A percentile compares a stretch with the other conserved stretches of the same genome.
These are phyloP conservation scores for Spiraea crenata DNA, from an alignment of 331 rosid species.

Conservation along the genomic window DNA sequence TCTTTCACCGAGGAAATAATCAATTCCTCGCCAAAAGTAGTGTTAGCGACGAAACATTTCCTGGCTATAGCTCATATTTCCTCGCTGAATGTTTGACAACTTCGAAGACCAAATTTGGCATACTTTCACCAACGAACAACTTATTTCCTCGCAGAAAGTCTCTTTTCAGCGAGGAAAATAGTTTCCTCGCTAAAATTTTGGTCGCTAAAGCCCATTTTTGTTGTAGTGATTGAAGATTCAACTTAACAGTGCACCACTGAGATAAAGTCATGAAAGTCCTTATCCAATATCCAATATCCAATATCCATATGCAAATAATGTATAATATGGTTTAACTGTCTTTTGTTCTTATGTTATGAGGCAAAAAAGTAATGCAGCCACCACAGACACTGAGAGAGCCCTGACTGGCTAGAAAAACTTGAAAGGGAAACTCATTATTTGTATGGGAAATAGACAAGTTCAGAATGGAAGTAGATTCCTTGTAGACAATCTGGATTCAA, in stretches of 20 bases:
- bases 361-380: constrained; percentile 41
- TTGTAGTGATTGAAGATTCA: constrained; percentile 3
- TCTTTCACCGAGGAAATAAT: no score
- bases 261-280: no score
- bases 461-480: background rate
- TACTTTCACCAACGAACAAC: no score
- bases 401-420: background rate
- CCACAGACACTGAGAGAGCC: background rate
- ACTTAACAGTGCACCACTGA: background rate
- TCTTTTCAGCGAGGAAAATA: no score
- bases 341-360: background rate
- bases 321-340: background rate
- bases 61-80: no score
- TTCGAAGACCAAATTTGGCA: no score
- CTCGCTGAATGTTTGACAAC: no score
- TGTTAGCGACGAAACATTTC: no score
- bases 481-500: background rate
- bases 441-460: background rate
- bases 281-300: no score
- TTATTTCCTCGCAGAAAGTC: constrained; percentile 31
- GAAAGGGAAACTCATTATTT: background rate
- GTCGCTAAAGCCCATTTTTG: no score
- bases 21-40: no score
- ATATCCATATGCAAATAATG: background rate
- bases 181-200: no score